phyloP scores from a whole-genome alignment of 2,329 filamentous ascomycete genomes.

The Coniochaeta hoffmannii region DNA sequence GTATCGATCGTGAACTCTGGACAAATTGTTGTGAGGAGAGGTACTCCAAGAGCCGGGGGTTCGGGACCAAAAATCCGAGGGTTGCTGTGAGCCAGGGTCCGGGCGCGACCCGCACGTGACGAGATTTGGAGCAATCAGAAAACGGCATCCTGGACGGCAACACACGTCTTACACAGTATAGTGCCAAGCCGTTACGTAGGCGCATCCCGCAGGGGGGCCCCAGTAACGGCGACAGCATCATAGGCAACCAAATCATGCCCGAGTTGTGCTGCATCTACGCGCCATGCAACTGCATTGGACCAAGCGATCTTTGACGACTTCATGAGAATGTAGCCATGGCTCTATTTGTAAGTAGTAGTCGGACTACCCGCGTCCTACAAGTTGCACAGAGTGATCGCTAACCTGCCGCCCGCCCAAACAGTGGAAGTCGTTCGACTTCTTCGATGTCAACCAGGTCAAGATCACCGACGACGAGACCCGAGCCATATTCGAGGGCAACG shows the following conservation, averaged over 20 bases:
- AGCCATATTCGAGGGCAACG: conserved; percentile 72
- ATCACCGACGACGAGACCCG: conserved; percentile 72
- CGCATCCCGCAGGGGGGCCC: not conserved
- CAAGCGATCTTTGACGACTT: not conserved
- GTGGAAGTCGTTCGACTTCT: conserved; percentile 99
- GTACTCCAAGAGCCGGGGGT: not conserved
- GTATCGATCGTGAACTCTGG: not conserved
- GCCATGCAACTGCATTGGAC: not conserved
- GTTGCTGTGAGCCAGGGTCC: not conserved
- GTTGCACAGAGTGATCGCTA: not conserved
- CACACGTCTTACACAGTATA: no score
- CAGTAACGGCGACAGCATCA: not conserved
- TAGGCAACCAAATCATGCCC: not conserved
- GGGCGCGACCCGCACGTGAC: not conserved
- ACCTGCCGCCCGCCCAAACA: conserved; percentile 28
- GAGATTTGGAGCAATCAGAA: conserved; percentile 1
- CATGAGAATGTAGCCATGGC: conserved; percentile 1
- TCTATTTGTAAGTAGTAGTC: not conserved
- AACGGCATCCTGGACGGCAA: not conserved
- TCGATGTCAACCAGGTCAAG: conserved; percentile 83
- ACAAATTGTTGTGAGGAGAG: not conserved
- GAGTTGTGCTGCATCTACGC: not conserved
- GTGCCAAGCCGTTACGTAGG: not conserved
- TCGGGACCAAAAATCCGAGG: not conserved
- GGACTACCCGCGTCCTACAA: not conserved